Base-by-base conservation (phyloP, 1,284 basidiomycete genomes). In the Flammula alnicola region DNA sequence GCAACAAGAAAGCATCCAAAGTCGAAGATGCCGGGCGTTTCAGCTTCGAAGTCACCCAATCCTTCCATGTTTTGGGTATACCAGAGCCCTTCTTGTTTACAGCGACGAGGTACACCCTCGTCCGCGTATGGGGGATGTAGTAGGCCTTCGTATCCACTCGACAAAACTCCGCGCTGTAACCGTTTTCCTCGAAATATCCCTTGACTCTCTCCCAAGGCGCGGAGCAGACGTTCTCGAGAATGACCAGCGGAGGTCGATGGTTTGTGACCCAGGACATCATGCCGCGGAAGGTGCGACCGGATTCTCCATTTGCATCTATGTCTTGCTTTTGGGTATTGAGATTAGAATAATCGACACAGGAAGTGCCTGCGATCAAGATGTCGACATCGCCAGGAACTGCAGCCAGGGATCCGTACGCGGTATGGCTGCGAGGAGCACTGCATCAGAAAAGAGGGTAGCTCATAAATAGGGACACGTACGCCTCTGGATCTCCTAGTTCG, bases 331-430 rank as follows among this genome's bases (percentile, higher is more conserved):
- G 83, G 62, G 93, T 96, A 71, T 98, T 98, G 46, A 98, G 79
- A 61, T 91, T 92, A 11, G 95, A 98, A 63, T 96, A 98, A 67
- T 98, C 95, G 57, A 98, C 95, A 58, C 95, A 98, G 5, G 93
- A 96, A 0, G 95, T 98, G 16, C 95, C 95, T 1, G 95, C 95
- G 46, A 98, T 82, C 14, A 95, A 78, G 31, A 95, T 72, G 66
- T 98, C 95, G 7, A 95, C 92, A 59, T 96, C 85, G 12, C 93
- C 93, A 0, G 95, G 95, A 0, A 98, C 94, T 23, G 84, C 76
- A 5, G 85, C 91, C 22, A 91, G 73, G 3, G 93, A 84, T 3
- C 95, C 95, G 66, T 97, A 98, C 0, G 95, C 95, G 0, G 95
- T 98, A 51, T 91, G 85, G 11, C 92, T 93, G 55, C 9, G 47